phyloP scores from a whole-genome alignment of 202 grass and related monocot species.

The Zoysia matrella region DNA sequence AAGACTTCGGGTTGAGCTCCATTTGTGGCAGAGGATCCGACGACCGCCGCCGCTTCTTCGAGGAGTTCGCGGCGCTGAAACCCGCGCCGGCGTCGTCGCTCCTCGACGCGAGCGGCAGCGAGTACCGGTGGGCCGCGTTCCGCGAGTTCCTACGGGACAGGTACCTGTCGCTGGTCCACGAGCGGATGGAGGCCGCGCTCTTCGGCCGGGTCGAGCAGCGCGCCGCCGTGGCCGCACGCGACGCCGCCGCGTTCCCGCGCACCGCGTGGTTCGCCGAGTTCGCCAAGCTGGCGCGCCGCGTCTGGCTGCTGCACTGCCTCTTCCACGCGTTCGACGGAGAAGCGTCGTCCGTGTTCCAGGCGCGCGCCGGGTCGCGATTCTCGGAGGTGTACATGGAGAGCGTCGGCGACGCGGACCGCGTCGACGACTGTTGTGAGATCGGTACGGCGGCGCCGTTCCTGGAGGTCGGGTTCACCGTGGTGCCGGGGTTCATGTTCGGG shows the following conservation, averaged over 20 bases:
- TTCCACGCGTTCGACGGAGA: conserved; percentile 62
- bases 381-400: conserved; percentile 97
- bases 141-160: conserved; percentile 60
- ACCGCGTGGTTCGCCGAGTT: conserved; percentile 59
- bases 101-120: not conserved
- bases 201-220: conserved; percentile 51
- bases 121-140: not conserved
- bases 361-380: conserved; percentile 60
- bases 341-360: conserved; percentile 64
- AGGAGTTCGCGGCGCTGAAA: too few species aligned
- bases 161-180: conserved; percentile 67
- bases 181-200: conserved; percentile 69
- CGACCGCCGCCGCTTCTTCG: too few species aligned
- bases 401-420: not conserved
- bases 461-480: conserved; percentile 79
- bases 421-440: too few species aligned
- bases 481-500: conserved; percentile 79
- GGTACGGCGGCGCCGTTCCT: not conserved
- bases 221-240: not conserved
- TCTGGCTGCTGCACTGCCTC: conserved; percentile 92
- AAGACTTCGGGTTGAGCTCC: conserved; percentile 46
- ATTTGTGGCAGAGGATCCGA: conserved; percentile 1
- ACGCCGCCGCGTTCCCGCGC: conserved; percentile 22
- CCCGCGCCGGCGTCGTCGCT: too few species aligned
- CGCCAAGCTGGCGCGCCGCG: conserved; percentile 73